Percentiles rank a stretch among this genome's conserved stretches.
Conservation (phyloP, 495 filamentous ascomycete species). For the Hypoxylon crocopeplum region DNA sequence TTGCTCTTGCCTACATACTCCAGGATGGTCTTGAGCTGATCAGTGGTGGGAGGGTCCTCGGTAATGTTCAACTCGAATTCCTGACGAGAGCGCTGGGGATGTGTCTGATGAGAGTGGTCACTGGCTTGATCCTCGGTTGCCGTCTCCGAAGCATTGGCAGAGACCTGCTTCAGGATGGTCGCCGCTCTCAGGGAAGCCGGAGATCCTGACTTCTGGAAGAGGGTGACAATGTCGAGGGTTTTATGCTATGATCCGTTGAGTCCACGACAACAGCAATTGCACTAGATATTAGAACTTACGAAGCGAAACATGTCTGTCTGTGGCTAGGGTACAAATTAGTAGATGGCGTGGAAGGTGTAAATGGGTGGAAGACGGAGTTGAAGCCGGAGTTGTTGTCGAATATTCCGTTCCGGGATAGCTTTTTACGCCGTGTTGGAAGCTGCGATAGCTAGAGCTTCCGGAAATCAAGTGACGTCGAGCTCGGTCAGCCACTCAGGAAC, state of each 20-base stretch:
- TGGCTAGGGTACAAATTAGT: background rate
- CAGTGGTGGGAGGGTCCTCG: constrained; percentile 77
- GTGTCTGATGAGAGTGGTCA: constrained; percentile 60
- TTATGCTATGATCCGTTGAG: constrained; percentile 63
- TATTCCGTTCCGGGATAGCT: constrained; percentile 32
- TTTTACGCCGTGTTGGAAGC: constrained; percentile 19
- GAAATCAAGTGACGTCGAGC: constrained; percentile 24
- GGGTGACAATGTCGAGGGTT: constrained; percentile 87
- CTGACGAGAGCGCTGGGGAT: constrained; percentile 56
- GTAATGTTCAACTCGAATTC: constrained; percentile 89
- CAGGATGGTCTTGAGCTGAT: constrained; percentile 86
- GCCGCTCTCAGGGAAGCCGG: constrained; percentile 70
- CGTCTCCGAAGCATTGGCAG: constrained; percentile 61
- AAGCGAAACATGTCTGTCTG: constrained; percentile 48
- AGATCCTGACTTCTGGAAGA: constrained; percentile 84
- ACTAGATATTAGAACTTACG: constrained; percentile 38
- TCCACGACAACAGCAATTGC: background rate
- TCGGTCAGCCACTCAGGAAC: constrained; percentile 10
- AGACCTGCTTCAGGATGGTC: constrained; percentile 76
- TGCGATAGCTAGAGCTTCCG: constrained; percentile 1
- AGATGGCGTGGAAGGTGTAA: background rate
- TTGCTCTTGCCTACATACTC: constrained; percentile 73
- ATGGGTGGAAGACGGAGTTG: constrained; percentile 3
- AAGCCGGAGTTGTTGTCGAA: constrained; percentile 6
- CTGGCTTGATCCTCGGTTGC: constrained; percentile 72